Conservation (phyloP, 192 early-diverging fungal species). For the Entomortierella beljakovae region DNA sequence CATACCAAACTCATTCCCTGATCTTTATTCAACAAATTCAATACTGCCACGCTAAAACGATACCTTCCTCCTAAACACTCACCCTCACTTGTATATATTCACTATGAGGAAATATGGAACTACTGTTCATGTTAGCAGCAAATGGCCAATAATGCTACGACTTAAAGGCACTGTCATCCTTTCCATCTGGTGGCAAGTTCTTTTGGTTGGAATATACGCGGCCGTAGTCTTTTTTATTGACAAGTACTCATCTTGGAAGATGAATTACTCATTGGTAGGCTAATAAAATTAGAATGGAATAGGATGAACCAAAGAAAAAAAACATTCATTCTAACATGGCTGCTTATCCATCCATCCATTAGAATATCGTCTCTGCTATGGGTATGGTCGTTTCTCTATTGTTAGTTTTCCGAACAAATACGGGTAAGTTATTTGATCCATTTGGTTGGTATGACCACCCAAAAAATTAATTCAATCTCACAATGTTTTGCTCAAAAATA, state of each 20-base stretch:
- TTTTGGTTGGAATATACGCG: constrained; percentile 29
- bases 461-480: background rate
- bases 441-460: background rate
- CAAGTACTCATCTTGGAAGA: constrained; percentile 35
- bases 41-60: too few relatives aligned
- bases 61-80: too few relatives aligned
- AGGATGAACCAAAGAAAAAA: background rate
- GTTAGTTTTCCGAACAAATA: constrained; percentile 78
- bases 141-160: constrained; percentile 45
- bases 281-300: too few relatives aligned
- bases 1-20: constrained; percentile 1
- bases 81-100: too few relatives aligned
- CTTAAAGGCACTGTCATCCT: constrained; percentile 50
- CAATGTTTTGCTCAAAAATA: constrained; percentile 47
- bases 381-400: constrained; percentile 62
- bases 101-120: constrained; percentile 26
- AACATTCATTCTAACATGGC: background rate
- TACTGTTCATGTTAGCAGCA: constrained; percentile 24
- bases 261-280: constrained; percentile 42
- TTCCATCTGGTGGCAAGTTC: constrained; percentile 39
- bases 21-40: too few relatives aligned
- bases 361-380: constrained; percentile 46
- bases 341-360: background rate
- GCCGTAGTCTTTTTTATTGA: constrained; percentile 22
- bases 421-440: constrained; percentile 42